phyloP scores from a whole-genome alignment of 73 alveolate genomes.

The Tetrahymena elliotti region DNA sequence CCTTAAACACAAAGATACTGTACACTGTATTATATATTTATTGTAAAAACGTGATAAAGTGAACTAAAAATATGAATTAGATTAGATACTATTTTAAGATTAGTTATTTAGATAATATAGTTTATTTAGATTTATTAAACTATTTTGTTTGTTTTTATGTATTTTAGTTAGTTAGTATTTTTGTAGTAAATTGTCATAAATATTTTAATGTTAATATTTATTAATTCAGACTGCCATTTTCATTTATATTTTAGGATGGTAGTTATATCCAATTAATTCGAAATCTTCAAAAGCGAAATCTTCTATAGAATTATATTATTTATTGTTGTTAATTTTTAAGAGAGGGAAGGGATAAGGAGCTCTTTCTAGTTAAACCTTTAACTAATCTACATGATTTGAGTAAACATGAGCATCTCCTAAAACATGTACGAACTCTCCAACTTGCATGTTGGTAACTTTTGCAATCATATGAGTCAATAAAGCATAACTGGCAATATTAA shows the following conservation, averaged over 20 bases:
- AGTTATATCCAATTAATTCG: conserved; percentile 54
- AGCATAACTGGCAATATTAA: conserved; percentile 90
- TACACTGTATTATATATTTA: too few relatives aligned
- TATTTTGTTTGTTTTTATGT: too few relatives aligned
- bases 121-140: too few relatives aligned
- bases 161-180: background rate
- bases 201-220: background rate
- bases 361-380: conserved; percentile 70
- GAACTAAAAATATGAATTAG: too few relatives aligned
- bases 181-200: background rate
- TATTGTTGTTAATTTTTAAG: conserved; percentile 55
- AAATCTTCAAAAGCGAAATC: conserved; percentile 46
- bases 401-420: conserved; percentile 94
- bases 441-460: conserved; percentile 59
- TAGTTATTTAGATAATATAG: too few relatives aligned
- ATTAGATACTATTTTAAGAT: too few relatives aligned
- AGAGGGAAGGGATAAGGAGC: conserved; percentile 91
- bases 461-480: conserved; percentile 91
- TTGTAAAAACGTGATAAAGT: too few relatives aligned
- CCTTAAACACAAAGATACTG: too few relatives aligned
- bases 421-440: conserved; percentile 80
- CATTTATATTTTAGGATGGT: conserved; percentile 57
- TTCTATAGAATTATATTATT: conserved; percentile 33
- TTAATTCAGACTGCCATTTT: conserved; percentile 71
- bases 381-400: conserved; percentile 83